Evolutionary conservation across 176 grass and related monocot genomes (phyloP), one percentile per base, ranked within the genome.

Genomic region (Oryza meridionalis): DNA sequence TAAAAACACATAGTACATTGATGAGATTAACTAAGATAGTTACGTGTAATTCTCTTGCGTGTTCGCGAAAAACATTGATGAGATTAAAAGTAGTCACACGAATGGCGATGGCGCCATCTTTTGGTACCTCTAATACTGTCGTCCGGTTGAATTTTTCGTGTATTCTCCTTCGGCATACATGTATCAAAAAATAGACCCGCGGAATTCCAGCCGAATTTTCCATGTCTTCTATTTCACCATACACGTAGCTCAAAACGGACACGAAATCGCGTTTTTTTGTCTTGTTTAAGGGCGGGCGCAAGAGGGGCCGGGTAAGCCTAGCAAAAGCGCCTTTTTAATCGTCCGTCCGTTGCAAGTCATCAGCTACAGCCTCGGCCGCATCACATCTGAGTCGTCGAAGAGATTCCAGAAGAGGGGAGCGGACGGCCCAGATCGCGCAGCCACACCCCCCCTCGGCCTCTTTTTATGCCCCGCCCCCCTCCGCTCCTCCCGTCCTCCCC

Each of bases 371-470:
- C 14, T 4, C 8, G 53, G 19, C 29, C 10, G 42, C 21, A 3
- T 22, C 24, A 11, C 17, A 74, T 80, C 49, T 1, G 61, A 32
- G 43, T 12, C 76, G 51, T 74, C 62, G 22, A 88, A 50, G 24
- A 53, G 70, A 84, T 61, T 77, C 44, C 10, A 0, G 77, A 8
- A 17, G 1, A 47, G 11, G 42, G n/a, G 11, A 32, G 65, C 69
- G 66, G 50, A 90, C 91, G 84, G 87, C 25, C 37, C 7, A 19
- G 91, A 90, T 92, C 55, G 0, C 12, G 8, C 46, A 58, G 0
- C 5, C n/a, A 53, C 25, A 65, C 33, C 13, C 12, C 12, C 33
- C 33, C 68, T 22, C 22, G 29, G 17, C 43, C 42, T 68, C 81
- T 15, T 84, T 84, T 86, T 90, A 91, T 86, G 33, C 67, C 12